A percentile compares a stretch with the other conserved stretches of the same genome.
These are phyloP conservation scores for Ailanthus altissimus DNA, from an alignment of 345 rosid species.

Conservation along the genomic window DNA sequence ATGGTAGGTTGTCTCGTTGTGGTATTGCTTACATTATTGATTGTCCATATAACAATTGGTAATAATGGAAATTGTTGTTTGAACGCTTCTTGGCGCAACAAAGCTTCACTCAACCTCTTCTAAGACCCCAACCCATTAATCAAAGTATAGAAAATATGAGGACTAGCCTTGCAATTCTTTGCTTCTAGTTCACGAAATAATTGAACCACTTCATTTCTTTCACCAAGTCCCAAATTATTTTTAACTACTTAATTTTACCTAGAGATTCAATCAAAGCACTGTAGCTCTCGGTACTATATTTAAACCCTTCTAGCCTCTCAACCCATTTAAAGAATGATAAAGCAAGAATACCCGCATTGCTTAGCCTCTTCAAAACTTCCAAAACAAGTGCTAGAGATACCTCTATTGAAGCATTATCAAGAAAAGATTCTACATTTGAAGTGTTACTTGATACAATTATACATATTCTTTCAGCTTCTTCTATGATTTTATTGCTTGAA, in stretches of 20 bases:
- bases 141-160: slow-evolving; percentile 75
- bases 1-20: no score
- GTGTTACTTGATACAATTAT: slow-evolving; percentile 39
- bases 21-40: no score
- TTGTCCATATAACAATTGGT: no score
- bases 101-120: slow-evolving; percentile 64
- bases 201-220: slow-evolving; percentile 65
- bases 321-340: slow-evolving; percentile 76
- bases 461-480: slow-evolving; percentile 56
- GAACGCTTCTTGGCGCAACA: no score
- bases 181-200: slow-evolving; percentile 63
- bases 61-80: no score
- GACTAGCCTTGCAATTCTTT: slow-evolving; percentile 59
- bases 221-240: slow-evolving; percentile 57
- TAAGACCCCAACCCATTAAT: slow-evolving; percentile 78
- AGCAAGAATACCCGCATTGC: slow-evolving; percentile 74
- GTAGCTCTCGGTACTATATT: slow-evolving; percentile 60
- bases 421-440: slow-evolving; percentile 33
- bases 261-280: slow-evolving; percentile 71
- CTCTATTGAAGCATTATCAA: slow-evolving; percentile 46
- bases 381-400: slow-evolving; percentile 50
- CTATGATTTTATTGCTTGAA: slow-evolving; percentile 23
- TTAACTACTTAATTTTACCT: slow-evolving; percentile 87
- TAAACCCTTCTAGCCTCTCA: slow-evolving; percentile 65
- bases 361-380: slow-evolving; percentile 66